Conservation (phyloP, 2,329 filamentous ascomycete species). For the Hypoxylon sp. region DNA sequence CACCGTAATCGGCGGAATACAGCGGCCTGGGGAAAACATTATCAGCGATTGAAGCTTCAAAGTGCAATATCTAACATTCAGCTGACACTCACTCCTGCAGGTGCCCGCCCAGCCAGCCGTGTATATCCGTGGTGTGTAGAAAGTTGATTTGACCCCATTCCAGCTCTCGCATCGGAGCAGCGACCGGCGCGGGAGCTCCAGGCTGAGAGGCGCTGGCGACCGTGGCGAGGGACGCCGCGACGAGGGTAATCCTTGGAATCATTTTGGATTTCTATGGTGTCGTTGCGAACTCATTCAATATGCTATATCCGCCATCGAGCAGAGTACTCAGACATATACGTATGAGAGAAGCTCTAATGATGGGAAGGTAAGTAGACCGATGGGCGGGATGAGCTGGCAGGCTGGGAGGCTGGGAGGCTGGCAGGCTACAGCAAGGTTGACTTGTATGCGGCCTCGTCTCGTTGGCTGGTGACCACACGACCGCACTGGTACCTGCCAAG, state of each 20-base stretch:
- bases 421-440: background rate
- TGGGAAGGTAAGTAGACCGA: background rate
- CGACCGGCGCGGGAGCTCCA: slow-evolving; percentile 79
- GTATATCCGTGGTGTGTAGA: slow-evolving; percentile 94
- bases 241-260: slow-evolving; percentile 50
- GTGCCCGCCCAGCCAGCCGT: slow-evolving; percentile 96
- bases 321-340: slow-evolving; percentile 20
- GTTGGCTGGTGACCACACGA: slow-evolving; percentile 26
- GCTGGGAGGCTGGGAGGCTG: too few relatives aligned
- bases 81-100: slow-evolving; percentile 77
- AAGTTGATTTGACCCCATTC: slow-evolving; percentile 97
- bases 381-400: slow-evolving; percentile 3
- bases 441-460: background rate
- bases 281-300: slow-evolving; percentile 1
- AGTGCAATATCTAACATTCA: background rate
- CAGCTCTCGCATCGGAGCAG: slow-evolving; percentile 84
- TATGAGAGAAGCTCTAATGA: slow-evolving; percentile 18
- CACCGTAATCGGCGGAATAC: slow-evolving; percentile 96
- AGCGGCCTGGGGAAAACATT: slow-evolving; percentile 69
- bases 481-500: slow-evolving; percentile 43
- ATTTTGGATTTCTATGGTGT: slow-evolving; percentile 42
- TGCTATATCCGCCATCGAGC: slow-evolving; percentile 12
- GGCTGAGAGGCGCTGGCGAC: slow-evolving; percentile 74
- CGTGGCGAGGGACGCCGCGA: slow-evolving; percentile 54
- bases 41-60: slow-evolving; percentile 17